Evolutionary conservation across 352 stramenopile species (phyloP).

Genomic region (Phytopythium delawarense): DNA sequence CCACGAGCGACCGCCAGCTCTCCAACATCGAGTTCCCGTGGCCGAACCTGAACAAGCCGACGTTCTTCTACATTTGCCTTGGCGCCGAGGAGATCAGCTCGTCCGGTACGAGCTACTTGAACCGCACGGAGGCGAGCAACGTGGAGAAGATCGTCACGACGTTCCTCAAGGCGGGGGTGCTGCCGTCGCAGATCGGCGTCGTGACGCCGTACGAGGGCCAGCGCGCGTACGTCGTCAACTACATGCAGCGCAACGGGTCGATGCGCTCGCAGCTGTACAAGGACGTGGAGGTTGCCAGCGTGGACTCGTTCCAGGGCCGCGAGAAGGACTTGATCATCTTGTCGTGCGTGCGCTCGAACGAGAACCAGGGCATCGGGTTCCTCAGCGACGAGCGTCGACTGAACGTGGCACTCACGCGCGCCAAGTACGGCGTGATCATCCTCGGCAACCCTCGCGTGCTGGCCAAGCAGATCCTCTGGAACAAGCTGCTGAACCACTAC

Average conservation of each 20-base stretch:
- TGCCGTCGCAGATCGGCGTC: slow-evolving; percentile 92
- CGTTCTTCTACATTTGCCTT: slow-evolving; percentile 96
- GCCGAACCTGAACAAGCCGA: slow-evolving; percentile 96
- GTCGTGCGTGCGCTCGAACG: slow-evolving; percentile 98
- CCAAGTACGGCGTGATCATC: slow-evolving; percentile 98
- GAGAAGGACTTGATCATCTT: slow-evolving; percentile 99
- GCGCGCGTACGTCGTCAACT: slow-evolving; percentile 97
- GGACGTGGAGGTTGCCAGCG: slow-evolving; percentile 98
- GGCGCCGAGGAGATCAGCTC: slow-evolving; percentile 98
- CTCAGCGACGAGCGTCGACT: slow-evolving; percentile 96
- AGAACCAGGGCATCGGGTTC: slow-evolving; percentile 99
- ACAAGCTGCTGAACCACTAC: slow-evolving; percentile 96
- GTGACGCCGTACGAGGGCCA: slow-evolving; percentile 99
- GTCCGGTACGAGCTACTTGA: slow-evolving; percentile 98
- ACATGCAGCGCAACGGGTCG: slow-evolving; percentile 95
- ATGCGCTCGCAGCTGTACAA: slow-evolving; percentile 95
- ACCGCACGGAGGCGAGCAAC: slow-evolving; percentile 97
- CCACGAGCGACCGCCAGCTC: slow-evolving; percentile 90
- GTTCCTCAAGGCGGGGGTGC: slow-evolving; percentile 92
- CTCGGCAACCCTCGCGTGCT: slow-evolving; percentile 97
- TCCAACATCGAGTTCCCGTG: slow-evolving; percentile 94
- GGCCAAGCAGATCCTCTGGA: slow-evolving; percentile 97
- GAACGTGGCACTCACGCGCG: slow-evolving; percentile 98
- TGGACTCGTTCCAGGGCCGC: slow-evolving; percentile 99
- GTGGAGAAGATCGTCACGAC: slow-evolving; percentile 98